Percentiles rank a stretch among this genome's conserved stretches.
Evolutionary conservation across 2,329 filamentous ascomycete species (phyloP).

Genomic region (Bertia moriformis): DNA sequence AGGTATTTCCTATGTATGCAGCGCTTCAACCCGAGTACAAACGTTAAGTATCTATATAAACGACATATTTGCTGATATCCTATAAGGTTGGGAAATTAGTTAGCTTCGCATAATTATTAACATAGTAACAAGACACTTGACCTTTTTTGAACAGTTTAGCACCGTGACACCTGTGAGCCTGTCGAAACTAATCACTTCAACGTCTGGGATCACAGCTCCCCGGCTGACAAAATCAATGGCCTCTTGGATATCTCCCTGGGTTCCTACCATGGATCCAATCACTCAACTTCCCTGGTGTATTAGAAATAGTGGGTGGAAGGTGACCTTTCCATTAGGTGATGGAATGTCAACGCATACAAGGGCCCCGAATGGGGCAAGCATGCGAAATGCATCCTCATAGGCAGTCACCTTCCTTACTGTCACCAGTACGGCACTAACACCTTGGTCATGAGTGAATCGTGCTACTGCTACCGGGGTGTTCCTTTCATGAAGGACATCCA

Average conservation of each 20-base stretch:
- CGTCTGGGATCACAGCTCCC: conserved; percentile 14
- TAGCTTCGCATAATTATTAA: no score
- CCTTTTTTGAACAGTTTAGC: no score
- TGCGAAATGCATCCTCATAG: conserved; percentile 17
- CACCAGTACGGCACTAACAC: conserved; percentile 14
- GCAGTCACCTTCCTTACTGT: conserved; percentile 13
- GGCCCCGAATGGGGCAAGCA: conserved; percentile 20
- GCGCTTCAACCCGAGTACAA: no score
- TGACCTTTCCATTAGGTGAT: conserved; percentile 9
- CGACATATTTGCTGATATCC: no score
- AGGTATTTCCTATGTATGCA: no score
- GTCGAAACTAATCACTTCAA: no score
- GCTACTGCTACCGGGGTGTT: conserved; percentile 10
- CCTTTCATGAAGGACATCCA: conserved; percentile 14
- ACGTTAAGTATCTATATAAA: no score
- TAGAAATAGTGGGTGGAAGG: conserved; percentile 17
- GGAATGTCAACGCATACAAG: conserved; percentile 22
- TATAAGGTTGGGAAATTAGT: no score
- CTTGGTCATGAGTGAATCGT: conserved; percentile 8
- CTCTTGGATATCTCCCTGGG: conserved; percentile 20
- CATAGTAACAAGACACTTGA: no score
- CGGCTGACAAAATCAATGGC: conserved; percentile 21
- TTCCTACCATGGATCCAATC: conserved; percentile 19
- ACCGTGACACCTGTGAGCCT: no score
- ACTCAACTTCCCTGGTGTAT: conserved; percentile 19